Conservation (phyloP, 73 alveolate genomes). For the Vitrella brassicaformis region DNA sequence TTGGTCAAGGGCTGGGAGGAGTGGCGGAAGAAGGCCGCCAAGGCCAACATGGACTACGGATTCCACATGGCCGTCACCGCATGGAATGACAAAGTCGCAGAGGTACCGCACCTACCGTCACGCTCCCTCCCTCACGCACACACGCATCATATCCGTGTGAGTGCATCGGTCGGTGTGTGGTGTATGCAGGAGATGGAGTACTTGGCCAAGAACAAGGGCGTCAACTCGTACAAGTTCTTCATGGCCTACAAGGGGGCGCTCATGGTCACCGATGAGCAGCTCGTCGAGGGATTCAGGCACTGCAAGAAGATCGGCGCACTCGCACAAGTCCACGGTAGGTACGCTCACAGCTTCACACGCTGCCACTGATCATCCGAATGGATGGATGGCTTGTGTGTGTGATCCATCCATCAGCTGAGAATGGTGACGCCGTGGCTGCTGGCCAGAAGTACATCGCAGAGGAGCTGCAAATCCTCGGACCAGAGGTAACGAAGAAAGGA, state of each 20-base stretch:
- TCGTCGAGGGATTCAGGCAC: slow-evolving; percentile 33
- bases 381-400: no score
- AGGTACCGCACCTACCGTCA: no score
- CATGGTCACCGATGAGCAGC: slow-evolving; percentile 39
- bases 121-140: no score
- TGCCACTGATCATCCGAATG: no score
- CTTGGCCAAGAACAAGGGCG: slow-evolving; percentile 29
- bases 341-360: no score
- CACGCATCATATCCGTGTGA: no score
- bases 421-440: slow-evolving; percentile 39
- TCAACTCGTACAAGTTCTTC: slow-evolving; percentile 38
- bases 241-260: slow-evolving; percentile 48
- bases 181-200: slow-evolving; percentile 42
- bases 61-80: slow-evolving; percentile 46
- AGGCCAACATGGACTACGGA: slow-evolving; percentile 43
- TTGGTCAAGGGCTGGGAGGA: slow-evolving; percentile 45
- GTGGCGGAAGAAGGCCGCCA: slow-evolving; percentile 47
- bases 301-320: slow-evolving; percentile 48
- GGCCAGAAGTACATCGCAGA: no score
- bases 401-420: no score
- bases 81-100: slow-evolving; percentile 41
- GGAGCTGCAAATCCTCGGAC: no score
- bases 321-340: slow-evolving; percentile 47
- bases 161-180: no score
- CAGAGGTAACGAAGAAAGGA: slow-evolving; percentile 18